Percentiles rank a stretch among this genome's conserved stretches.
phyloP scores from a whole-genome alignment of 2,329 filamentous ascomycete genomes.

The Sporothrix luriei region DNA sequence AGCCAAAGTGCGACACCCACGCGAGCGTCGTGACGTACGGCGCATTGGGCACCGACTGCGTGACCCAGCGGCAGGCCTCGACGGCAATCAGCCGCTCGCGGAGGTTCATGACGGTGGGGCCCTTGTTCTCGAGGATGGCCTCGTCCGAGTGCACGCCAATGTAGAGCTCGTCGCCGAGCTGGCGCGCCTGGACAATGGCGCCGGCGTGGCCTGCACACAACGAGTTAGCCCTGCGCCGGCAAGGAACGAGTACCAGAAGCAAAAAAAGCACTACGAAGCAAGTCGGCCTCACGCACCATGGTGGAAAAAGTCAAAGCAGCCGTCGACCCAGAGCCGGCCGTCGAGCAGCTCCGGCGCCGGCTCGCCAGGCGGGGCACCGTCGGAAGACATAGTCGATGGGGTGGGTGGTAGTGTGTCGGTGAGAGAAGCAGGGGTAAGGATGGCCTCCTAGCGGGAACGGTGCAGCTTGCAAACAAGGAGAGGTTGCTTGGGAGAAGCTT shows the following conservation, averaged over 20 bases:
- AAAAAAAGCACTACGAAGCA: not conserved
- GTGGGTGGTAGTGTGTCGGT: not conserved
- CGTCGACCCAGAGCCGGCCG: constrained; percentile 93
- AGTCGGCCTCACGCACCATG: constrained; percentile 64
- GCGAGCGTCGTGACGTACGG: constrained; percentile 93
- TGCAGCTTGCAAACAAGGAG: no score
- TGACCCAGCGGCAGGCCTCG: constrained; percentile 94
- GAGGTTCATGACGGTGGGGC: constrained; percentile 94
- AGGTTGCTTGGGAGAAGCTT: not conserved
- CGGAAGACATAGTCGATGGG: constrained; percentile 29
- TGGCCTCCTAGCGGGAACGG: no score
- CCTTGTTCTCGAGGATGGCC: constrained; percentile 94
- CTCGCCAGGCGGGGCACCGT: constrained; percentile 47
- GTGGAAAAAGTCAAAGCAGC: constrained; percentile 99
- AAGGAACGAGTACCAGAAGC: not conserved
- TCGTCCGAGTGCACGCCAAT: constrained; percentile 96
- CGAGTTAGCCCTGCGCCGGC: no score
- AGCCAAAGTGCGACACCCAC: constrained; percentile 95
- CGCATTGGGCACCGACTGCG: constrained; percentile 76
- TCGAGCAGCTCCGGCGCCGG: constrained; percentile 60
- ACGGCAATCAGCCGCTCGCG: constrained; percentile 87
- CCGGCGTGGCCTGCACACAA: constrained; percentile 78
- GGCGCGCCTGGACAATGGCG: constrained; percentile 93
- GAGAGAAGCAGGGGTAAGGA: not conserved
- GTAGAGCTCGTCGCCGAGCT: constrained; percentile 82